These are phyloP conservation scores for Penicillium riverlandense DNA, from an alignment of 495 filamentous ascomycete species.

Conservation along the genomic window DNA sequence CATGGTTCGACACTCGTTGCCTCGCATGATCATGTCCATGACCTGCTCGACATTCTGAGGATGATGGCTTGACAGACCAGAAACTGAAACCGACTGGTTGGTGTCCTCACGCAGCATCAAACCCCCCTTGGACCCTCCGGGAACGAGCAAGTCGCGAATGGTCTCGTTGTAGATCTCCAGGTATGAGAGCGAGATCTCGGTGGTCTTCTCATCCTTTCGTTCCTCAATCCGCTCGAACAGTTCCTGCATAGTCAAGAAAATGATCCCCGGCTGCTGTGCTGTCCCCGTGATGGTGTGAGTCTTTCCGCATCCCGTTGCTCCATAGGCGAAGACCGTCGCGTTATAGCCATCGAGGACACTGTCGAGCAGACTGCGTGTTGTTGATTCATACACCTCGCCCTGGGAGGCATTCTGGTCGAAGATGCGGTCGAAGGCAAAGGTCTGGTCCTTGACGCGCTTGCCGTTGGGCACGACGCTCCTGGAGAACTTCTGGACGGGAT, in stretches of 20 bases:
- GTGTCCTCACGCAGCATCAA: constrained; percentile 93
- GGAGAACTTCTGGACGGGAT: constrained; percentile 85
- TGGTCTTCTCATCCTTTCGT: constrained; percentile 72
- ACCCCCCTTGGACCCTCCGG: constrained; percentile 76
- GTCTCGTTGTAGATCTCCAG: constrained; percentile 99
- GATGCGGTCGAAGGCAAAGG: constrained; percentile 92
- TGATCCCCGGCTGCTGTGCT: constrained; percentile 88
- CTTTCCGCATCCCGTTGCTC: constrained; percentile 95
- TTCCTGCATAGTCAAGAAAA: constrained; percentile 98
- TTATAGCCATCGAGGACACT: constrained; percentile 97
- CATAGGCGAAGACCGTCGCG: constrained; percentile 97
- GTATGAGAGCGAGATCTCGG: constrained; percentile 89
- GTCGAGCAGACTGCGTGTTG: constrained; percentile 81
- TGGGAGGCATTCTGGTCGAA: constrained; percentile 96
- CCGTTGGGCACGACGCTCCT: constrained; percentile 74
- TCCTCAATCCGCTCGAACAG: constrained; percentile 94
- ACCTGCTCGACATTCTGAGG: constrained; percentile 86
- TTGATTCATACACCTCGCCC: constrained; percentile 91
- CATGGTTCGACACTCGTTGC: constrained; percentile 91
- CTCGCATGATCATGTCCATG: constrained; percentile 98
- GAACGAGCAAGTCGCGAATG: constrained; percentile 87
- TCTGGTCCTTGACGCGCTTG: constrained; percentile 95
- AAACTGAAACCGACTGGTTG: constrained; percentile 87
- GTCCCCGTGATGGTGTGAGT: constrained; percentile 98
- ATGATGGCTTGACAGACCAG: constrained; percentile 86